Base-by-base conservation (phyloP, 2,329 filamentous ascomycete genomes). In the Ploettnerulaceae sp. region DNA sequence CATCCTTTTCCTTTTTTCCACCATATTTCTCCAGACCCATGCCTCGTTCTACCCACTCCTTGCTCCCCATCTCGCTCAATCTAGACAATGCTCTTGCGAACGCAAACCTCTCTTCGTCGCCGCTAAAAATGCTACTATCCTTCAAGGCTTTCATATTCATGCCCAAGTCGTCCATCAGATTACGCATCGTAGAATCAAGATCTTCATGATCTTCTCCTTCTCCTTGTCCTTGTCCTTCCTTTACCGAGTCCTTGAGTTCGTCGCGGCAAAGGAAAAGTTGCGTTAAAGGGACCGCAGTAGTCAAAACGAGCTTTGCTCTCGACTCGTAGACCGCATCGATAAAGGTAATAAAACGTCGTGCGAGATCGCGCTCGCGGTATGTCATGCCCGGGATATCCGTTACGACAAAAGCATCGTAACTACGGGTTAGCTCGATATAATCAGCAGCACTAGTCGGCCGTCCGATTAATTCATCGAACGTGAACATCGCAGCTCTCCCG, bases 81-180 rank as follows among this genome's bases (percentile, higher is more conserved):
- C 93, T 73, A 44, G 84, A 90, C 57, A 97, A 66, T 1, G 93
- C 93, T 44, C 93, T 74, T 18, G 89, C 89, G 71, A 98, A 98
- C 0, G 93, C 93, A 70, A 98, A 98, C 0, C 89, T 79, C 69
- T 98, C 93, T 70, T 98, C 93, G 48, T 96, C 93, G 31, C 93
- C 93, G 1, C 84, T 86, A 66, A 98, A 98, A 29, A 97, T 79
- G 55, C 79, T 87, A 32, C 84, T 89, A 56, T 82, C 83, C 71
- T 95, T 95, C 59, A 98, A 73, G 67, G 86, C 83, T 39, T 82
- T 75, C 70, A 93, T 90, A 58, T 85, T 90, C 69, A 89, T 78
- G 29, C 89, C 89, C 36, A 96, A 68, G 62, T 95, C 88, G 59
- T 95, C 89, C 78, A 95, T 86, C 60, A 95, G 75, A 61, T 79